Conservation (phyloP, 129 eudicot genomes). For the Calendula officinalis region DNA sequence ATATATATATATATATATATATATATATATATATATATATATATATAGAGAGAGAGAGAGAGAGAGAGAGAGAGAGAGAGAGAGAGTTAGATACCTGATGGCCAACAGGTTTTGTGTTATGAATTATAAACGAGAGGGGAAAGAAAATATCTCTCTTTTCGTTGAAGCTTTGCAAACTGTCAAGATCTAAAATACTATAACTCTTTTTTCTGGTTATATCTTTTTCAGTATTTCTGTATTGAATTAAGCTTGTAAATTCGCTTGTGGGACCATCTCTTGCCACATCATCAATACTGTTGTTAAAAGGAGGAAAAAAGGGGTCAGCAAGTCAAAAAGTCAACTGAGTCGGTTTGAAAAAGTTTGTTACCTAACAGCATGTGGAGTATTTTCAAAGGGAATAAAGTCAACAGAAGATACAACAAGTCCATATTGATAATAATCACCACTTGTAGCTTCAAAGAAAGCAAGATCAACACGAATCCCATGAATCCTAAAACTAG, state of each 20-base stretch:
- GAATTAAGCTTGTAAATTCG: conserved; percentile 38
- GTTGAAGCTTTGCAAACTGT: conserved; percentile 60
- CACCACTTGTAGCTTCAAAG: conserved; percentile 74
- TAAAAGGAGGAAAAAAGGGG: background rate
- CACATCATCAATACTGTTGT: conserved; percentile 27
- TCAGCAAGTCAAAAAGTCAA: conserved; percentile 4
- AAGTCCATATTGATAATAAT: conserved; percentile 78
- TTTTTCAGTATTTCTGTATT: conserved; percentile 38
- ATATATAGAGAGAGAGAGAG: too few species aligned
- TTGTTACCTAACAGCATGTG: conserved; percentile 48
- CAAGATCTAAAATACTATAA: conserved; percentile 53
- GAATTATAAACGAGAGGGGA: conserved; percentile 74
- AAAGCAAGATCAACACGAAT: conserved; percentile 76
- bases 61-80: conserved; percentile 4
- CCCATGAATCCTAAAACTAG: conserved; percentile 63
- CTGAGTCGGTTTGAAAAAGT: background rate
- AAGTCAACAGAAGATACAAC: conserved; percentile 54
- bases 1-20: too few species aligned
- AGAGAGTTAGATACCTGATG: conserved; percentile 59
- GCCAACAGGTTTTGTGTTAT: conserved; percentile 93
- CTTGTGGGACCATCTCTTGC: conserved; percentile 34
- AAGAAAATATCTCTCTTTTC: conserved; percentile 80
- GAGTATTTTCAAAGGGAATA: conserved; percentile 33
- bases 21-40: too few species aligned
- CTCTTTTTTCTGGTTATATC: conserved; percentile 38